Evolutionary conservation across 257 asterid species (phyloP), one percentile per base, ranked within the genome.

Genomic region (Penstemon davidsonii): DNA sequence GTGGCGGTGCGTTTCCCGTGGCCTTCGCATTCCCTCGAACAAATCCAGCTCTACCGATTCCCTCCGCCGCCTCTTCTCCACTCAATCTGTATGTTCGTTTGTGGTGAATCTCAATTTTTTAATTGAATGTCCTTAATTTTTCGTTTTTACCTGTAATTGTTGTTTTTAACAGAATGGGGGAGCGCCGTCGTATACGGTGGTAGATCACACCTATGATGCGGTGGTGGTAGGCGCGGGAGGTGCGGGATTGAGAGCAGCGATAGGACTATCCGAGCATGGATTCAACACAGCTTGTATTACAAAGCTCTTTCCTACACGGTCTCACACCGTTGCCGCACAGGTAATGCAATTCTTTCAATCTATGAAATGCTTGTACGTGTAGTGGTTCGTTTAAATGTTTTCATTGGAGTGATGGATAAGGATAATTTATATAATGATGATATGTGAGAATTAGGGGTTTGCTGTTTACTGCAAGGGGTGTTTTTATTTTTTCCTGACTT

Each of bases 181-280:
- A 72, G 87, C 88, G 12, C 79, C 93, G 9, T 77, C 87, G 4
- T 94, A 94, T 42, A 91, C 97, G 11, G 83, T 94, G 51, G 99
- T 94, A 73, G 99, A 94, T 78, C 99, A 94, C 86, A 91, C 96
- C 60, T 94, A 94, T 46, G 99, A 94, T 76, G 99, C 99, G 1
- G 95, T 94, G 55, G 99, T 94, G 66, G 98, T 94, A 7, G 99
- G 99, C 3, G 99, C 99, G 2, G 99, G 99, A 5, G 99, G 99
- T 7, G 99, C 99, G 4, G 99, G 99, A 52, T 90, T 94, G 60
- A 81, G 99, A 70, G 99, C 99, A 0, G 99, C 99, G 5, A 94
- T 94, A 57, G 99, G 99, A 58, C 80, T 94, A 62, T 94, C 99
- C 0, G 99, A 91, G 91, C 96, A 91, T 76, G 98, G 99, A 67